Evolutionary conservation across 1,284 basidiomycete genomes (phyloP).

Genomic region (Malassezia japonica): DNA sequence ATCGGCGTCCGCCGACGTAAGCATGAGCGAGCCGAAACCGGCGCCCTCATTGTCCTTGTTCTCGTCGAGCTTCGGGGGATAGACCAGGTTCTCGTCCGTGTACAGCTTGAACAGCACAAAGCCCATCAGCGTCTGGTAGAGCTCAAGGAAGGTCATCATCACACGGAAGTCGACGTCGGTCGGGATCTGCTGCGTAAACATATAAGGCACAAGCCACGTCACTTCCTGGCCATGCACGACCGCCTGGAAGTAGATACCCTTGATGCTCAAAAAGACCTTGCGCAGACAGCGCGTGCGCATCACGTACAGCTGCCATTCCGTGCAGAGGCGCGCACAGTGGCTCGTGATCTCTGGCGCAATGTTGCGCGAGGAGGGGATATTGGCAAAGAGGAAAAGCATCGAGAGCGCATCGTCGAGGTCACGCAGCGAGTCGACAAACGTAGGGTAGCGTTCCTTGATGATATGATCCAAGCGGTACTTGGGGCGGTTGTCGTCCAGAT

Average conservation of each 20-base stretch:
- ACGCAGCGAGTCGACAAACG: slow-evolving; percentile 86
- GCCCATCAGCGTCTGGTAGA: slow-evolving; percentile 91
- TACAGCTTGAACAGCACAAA: slow-evolving; percentile 97
- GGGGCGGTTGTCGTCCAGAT: slow-evolving; percentile 72
- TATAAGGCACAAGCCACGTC: slow-evolving; percentile 95
- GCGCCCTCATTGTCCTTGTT: slow-evolving; percentile 70
- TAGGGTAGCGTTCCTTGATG: slow-evolving; percentile 96
- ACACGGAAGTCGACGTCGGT: slow-evolving; percentile 93
- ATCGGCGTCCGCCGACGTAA: slow-evolving; percentile 56
- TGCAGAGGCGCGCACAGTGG: slow-evolving; percentile 70
- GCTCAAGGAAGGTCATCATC: slow-evolving; percentile 94
- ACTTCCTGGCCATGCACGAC: slow-evolving; percentile 84
- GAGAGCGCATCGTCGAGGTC: slow-evolving; percentile 97
- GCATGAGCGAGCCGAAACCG: slow-evolving; percentile 76
- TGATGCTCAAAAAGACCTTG: slow-evolving; percentile 93
- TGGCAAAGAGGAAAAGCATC: slow-evolving; percentile 75
- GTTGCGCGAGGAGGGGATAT: slow-evolving; percentile 56
- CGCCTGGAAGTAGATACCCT: slow-evolving; percentile 96
- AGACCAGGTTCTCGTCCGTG: slow-evolving; percentile 82
- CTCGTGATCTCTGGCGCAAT: slow-evolving; percentile 75
- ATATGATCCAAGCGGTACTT: slow-evolving; percentile 72
- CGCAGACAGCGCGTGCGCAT: slow-evolving; percentile 77
- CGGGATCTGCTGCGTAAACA: slow-evolving; percentile 91
- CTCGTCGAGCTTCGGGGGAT: slow-evolving; percentile 81
- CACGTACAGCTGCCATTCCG: slow-evolving; percentile 68